These are phyloP conservation scores for Naganishia antarctica DNA, from an alignment of 768 basidiomycete species.

Conservation along the genomic window DNA sequence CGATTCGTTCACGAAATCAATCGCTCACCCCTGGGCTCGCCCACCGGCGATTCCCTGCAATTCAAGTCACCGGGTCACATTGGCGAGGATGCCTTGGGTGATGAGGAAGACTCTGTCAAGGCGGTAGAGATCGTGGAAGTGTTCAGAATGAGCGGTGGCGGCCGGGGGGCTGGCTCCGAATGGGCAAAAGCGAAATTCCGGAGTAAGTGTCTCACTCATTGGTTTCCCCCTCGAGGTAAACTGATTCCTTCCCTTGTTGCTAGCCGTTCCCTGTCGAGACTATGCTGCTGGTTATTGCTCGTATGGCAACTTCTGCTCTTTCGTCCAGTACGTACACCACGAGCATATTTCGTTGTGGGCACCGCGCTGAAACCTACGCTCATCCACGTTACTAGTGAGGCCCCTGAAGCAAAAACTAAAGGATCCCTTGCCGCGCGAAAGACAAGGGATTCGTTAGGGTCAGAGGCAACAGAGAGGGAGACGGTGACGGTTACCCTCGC, in stretches of 20 bases:
- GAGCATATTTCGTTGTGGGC: too few species aligned
- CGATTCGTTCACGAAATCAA: constrained; percentile 46
- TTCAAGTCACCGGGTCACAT: neutral
- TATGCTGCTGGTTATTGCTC: constrained; percentile 44
- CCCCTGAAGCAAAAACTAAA: too few species aligned
- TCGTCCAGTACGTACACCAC: constrained; percentile 48
- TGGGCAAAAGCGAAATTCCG: constrained; percentile 41
- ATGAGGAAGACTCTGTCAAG: neutral
- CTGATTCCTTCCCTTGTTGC: neutral
- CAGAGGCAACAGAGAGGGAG: neutral
- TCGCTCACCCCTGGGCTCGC: neutral
- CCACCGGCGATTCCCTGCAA: neutral
- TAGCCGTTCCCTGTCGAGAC: constrained; percentile 46
- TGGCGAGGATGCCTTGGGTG: too few species aligned
- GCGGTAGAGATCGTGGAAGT: constrained; percentile 38
- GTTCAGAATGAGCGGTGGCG: constrained; percentile 47
- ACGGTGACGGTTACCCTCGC: neutral
- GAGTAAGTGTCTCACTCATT: constrained; percentile 35
- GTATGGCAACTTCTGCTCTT: constrained; percentile 49
- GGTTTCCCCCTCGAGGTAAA: neutral
- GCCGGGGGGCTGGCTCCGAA: constrained; percentile 42
- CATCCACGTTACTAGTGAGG: too few species aligned
- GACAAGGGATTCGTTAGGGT: neutral
- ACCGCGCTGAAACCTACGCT: too few species aligned
- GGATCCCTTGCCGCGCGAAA: neutral